Conservation (phyloP, 192 early-diverging fungal species). For the Linnemannia hyalina region DNA sequence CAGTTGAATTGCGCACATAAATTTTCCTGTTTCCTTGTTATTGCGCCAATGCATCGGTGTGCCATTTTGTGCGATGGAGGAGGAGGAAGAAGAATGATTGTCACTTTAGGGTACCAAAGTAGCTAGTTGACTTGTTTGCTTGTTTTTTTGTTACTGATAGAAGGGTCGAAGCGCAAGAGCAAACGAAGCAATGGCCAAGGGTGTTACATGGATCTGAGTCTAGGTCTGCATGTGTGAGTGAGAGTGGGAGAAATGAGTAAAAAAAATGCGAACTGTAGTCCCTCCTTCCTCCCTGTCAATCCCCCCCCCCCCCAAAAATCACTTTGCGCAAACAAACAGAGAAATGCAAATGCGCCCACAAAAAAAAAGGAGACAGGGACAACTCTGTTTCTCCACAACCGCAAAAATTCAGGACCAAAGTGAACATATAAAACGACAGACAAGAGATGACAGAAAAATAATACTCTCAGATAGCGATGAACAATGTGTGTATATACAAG, state of each 20-base stretch:
- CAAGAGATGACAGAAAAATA: not conserved
- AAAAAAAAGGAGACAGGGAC: not conserved
- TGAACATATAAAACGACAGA: not conserved
- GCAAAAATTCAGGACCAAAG: not conserved
- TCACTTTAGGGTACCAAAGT: conserved; percentile 3
- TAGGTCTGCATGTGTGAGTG: too few relatives aligned
- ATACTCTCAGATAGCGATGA: not conserved
- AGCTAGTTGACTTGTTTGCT: not conserved
- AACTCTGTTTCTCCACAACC: conserved; percentile 1
- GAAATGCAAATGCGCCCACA: not conserved
- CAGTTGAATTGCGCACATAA: not conserved
- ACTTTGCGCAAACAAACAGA: not conserved
- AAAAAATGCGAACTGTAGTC: not conserved
- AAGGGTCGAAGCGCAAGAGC: not conserved
- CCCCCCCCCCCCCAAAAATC: not conserved
- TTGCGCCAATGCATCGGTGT: not conserved
- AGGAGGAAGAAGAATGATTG: not conserved
- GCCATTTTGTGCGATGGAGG: too few relatives aligned
- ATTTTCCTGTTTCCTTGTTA: too few relatives aligned
- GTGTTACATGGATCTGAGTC: not conserved
- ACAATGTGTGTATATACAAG: not conserved
- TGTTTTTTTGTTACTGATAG: not conserved
- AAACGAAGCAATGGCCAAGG: not conserved
- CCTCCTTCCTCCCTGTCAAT: not conserved
- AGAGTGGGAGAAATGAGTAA: not conserved